These are phyloP conservation scores for Pichia nanzhaoensis DNA, from an alignment of 805 yeast species.

Conservation along the genomic window DNA sequence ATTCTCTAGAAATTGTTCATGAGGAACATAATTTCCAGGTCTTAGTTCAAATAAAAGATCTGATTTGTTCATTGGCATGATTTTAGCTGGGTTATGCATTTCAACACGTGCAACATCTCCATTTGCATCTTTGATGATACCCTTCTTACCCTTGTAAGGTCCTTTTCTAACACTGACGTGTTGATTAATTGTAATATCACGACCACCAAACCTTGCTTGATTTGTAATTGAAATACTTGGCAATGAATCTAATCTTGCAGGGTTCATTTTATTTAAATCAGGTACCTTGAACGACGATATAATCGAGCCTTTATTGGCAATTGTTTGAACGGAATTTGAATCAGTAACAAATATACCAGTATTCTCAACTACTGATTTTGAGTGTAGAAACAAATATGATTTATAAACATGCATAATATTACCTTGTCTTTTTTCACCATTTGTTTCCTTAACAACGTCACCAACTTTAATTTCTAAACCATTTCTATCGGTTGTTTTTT, in stretches of 20 bases:
- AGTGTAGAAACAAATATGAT: slow-evolving; percentile 69
- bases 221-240: slow-evolving; percentile 55
- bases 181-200: slow-evolving; percentile 76
- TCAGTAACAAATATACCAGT: slow-evolving; percentile 85
- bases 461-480: slow-evolving; percentile 86
- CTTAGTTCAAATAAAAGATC: slow-evolving; percentile 66
- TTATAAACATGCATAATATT: slow-evolving; percentile 80
- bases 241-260: slow-evolving; percentile 61
- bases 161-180: slow-evolving; percentile 82
- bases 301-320: slow-evolving; percentile 72
- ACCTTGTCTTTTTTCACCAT: slow-evolving; percentile 86
- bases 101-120: slow-evolving; percentile 90
- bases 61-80: slow-evolving; percentile 73
- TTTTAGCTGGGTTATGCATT: slow-evolving; percentile 86
- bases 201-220: slow-evolving; percentile 55
- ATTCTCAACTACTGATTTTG: slow-evolving; percentile 74
- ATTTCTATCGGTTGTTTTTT: slow-evolving; percentile 76
- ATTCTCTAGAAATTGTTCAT: slow-evolving; percentile 62
- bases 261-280: slow-evolving; percentile 84
- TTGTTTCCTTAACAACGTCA: slow-evolving; percentile 81
- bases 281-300: slow-evolving; percentile 47
- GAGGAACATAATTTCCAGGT: slow-evolving; percentile 66
- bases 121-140: slow-evolving; percentile 88
- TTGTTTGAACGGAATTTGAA: slow-evolving; percentile 69
- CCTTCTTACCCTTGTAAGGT: slow-evolving; percentile 93